Percentiles rank a stretch among this genome's conserved stretches.
Evolutionary conservation across 495 filamentous ascomycete genomes (phyloP).

Genomic region (Chaetomium tenue): DNA sequence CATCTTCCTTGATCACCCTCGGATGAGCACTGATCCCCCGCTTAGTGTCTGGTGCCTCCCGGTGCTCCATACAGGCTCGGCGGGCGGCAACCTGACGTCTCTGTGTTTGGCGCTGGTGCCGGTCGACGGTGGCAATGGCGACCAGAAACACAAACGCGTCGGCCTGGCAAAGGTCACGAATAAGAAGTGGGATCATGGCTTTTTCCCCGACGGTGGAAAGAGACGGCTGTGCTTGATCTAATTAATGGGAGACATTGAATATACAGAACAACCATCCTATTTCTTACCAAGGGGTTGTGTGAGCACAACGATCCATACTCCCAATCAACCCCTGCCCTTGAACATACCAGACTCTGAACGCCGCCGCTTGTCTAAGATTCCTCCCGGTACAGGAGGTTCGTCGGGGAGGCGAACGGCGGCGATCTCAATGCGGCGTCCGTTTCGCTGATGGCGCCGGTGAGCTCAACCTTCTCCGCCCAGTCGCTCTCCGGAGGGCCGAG

Average conservation of each 20-base stretch:
- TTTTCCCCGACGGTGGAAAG: not conserved
- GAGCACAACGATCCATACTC: not conserved
- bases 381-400: no score
- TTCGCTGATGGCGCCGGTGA: no score
- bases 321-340: not conserved
- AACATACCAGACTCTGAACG: no score
- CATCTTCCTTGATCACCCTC: not conserved
- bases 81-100: not conserved
- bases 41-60: constrained; percentile 6
- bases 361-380: no score
- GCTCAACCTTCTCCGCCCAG: constrained; percentile 24
- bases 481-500: constrained; percentile 8
- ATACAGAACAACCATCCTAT: not conserved
- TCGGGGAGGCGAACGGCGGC: no score
- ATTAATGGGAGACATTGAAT: not conserved
- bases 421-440: no score
- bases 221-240: not conserved
- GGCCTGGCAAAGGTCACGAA: constrained; percentile 4
- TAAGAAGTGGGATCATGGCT: constrained; percentile 1
- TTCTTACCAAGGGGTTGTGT: no score
- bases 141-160: not conserved
- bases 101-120: not conserved
- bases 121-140: no score
- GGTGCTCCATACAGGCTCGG: not conserved
- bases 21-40: constrained; percentile 6